Conservation (phyloP, 306 rosid species). For the Begonia fuchsioides region DNA sequence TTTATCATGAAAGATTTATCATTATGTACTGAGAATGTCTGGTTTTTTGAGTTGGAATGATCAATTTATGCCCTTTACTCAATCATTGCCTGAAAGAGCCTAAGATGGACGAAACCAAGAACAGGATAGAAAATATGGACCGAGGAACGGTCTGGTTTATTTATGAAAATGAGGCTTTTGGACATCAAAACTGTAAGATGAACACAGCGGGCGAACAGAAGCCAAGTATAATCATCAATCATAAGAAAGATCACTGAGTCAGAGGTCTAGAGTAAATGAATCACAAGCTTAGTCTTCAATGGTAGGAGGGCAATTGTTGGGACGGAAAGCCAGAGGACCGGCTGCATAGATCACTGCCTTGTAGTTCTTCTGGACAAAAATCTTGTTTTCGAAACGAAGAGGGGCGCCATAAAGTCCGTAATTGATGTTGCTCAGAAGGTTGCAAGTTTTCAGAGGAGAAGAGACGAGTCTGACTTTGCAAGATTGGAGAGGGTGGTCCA, state of each 20-base stretch:
- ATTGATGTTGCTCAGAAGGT: slow-evolving; percentile 52
- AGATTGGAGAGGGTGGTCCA: slow-evolving; percentile 79
- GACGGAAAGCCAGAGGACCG: slow-evolving; percentile 84
- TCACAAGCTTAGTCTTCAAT: slow-evolving; percentile 17
- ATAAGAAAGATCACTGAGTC: not conserved
- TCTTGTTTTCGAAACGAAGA: slow-evolving; percentile 61
- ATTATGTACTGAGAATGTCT: too few relatives aligned
- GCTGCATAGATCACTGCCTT: slow-evolving; percentile 65
- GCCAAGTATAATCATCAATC: too few relatives aligned
- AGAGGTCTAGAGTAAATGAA: not conserved
- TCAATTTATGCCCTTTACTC: too few relatives aligned
- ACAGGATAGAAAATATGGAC: too few relatives aligned
- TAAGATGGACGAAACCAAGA: not conserved
- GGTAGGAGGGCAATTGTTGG: slow-evolving; percentile 32
- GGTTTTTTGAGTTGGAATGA: too few relatives aligned
- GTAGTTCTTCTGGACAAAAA: slow-evolving; percentile 32
- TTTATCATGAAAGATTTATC: too few relatives aligned
- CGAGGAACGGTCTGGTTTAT: slow-evolving; percentile 4
- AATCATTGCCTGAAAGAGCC: too few relatives aligned
- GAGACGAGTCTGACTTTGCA: slow-evolving; percentile 63
- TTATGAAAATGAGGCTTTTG: slow-evolving; percentile 7
- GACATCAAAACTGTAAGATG: slow-evolving; percentile 1
- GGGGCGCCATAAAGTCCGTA: slow-evolving; percentile 56
- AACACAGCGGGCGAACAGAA: not conserved
- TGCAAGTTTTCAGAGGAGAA: slow-evolving; percentile 50